Evolutionary conservation across 805 yeast genomes (phyloP), one percentile per base, ranked within the genome.

Genomic region (Yamadazyma takamatsuzukensis): DNA sequence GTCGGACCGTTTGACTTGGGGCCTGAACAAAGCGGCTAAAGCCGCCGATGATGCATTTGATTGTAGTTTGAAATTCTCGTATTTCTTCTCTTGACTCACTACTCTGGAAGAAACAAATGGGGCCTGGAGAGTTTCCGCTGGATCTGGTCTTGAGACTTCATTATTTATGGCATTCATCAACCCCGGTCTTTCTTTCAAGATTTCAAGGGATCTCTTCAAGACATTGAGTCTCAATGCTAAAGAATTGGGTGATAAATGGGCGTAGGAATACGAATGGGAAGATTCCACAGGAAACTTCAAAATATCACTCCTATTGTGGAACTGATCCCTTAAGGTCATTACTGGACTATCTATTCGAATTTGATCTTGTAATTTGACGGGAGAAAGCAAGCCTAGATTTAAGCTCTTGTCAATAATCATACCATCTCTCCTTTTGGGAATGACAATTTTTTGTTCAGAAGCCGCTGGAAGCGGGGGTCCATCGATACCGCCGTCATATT

Each of bases 241-340:
- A 1, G 94, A 81, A 51, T 83, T 83, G 7, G 89, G 93, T 1
- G 90, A 80, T 35, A 85, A 60, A 33, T 83, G 84, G 3, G 93
- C 86, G 53, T 86, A 86, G 0, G 95, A 84, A 51, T 83, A 86
- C 2, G 94, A 83, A 52, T 83, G 89, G 1, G 93, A 76, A 9
- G 93, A 83, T 45, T 83, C 88, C 16, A 78, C 76, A 4, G 90
- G 87, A 49, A 85, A 81, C 40, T 68, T 72, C 24, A 79, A 51
- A 13, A 83, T 65, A 34, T 80, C 71, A 24, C 15, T 19, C 23
- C 32, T 40, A 27, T 28, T 32, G 9, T 17, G 25, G 25, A 42
- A 39, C 15, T 36, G 39, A 23, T 39, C 43, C 28, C 27, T 34
- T 6, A 42, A 17, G 7, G 46, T 30, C 46, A 42, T 39, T 17